Conservation (phyloP, 2,329 filamentous ascomycete genomes). For the Polychaeton citri region DNA sequence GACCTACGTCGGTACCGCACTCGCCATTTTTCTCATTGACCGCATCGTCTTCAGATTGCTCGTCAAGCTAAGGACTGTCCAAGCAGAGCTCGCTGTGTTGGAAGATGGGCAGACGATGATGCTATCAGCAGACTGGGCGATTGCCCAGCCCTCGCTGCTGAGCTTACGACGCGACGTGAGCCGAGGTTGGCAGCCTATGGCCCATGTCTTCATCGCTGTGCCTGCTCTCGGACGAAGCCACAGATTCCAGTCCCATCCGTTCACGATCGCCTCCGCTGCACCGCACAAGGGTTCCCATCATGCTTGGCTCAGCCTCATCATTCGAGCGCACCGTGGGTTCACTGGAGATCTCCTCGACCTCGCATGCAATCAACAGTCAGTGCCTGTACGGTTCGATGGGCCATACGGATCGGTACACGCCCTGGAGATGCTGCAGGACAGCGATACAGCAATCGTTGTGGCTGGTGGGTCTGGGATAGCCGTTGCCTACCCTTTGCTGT, state of each 20-base stretch:
- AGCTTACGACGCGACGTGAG: conserved; percentile 19
- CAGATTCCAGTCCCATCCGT: conserved; percentile 49
- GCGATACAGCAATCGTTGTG: conserved; percentile 40
- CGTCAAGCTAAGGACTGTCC: conserved; percentile 36
- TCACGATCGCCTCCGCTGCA: conserved; percentile 51
- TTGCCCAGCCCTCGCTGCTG: conserved; percentile 10
- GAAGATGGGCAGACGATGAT: conserved; percentile 45
- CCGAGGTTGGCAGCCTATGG: conserved; percentile 46
- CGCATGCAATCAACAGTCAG: conserved; percentile 31
- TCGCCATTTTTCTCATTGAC: conserved; percentile 46
- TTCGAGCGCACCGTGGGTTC: conserved; percentile 49
- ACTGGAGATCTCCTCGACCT: conserved; percentile 41
- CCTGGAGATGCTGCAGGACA: conserved; percentile 37
- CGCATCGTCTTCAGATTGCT: conserved; percentile 43
- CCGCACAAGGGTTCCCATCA: conserved; percentile 27
- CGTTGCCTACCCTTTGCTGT: conserved; percentile 48
- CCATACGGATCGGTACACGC: conserved; percentile 50
- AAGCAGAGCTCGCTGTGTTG: conserved; percentile 39
- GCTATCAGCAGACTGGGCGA: conserved; percentile 32
- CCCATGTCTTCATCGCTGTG: conserved; percentile 51
- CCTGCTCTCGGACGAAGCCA: conserved; percentile 41
- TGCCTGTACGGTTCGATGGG: conserved; percentile 45
- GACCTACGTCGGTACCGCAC: conserved; percentile 40
- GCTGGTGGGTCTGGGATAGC: conserved; percentile 54
- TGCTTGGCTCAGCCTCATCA: conserved; percentile 43